Base-by-base conservation (phyloP, 345 rosid genomes). In the Sonneratia caseolaris region DNA sequence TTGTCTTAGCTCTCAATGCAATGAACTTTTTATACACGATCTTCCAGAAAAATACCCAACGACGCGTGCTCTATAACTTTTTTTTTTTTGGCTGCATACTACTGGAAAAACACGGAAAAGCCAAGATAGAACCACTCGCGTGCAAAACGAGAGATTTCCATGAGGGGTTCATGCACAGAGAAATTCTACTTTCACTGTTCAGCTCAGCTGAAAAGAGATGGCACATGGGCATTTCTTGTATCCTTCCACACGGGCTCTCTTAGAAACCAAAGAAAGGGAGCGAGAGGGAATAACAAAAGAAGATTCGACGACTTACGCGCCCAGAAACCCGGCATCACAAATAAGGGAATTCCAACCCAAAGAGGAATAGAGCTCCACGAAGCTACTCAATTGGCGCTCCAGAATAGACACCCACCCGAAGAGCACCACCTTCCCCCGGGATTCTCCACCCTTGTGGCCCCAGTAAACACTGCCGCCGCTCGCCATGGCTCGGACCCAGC, bases 261-360 rank as follows among this genome's bases (percentile, higher is more conserved):
- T 14, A 45, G 49, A 45, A 7, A 45, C 49, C 49, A 27, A 27
- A 27, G 10, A 45, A 45, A 45, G 49, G 49, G 13, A 11, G 13
- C 49, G 53, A 48, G 53, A 3, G 53, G 53, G 53, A 12, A 48
- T 48, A 53, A 4, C 22, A 53, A 53, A 16, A 21, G 22, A 21
- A 53, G 22, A 53, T 53, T n/a, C 59, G 24, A 69, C 21, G 71
- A 81, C 81, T 79, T 76, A 89, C 97, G 89, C 87, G 82, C 78
- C 74, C 79, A 95, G 82, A 73, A 95, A 95, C 80, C 84, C 89
- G 71, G 97, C 81, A 67, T 78, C 89, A 47, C 91, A 86, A 76
- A 92, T 82, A 69, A 95, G 96, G 38, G 96, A 88, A 74, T 86
- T 85, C 99, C 97, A 95, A 1, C 92, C 87, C 6, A 95, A 92